Percentiles rank a stretch among this genome's conserved stretches.
Evolutionary conservation across 345 rosid species (phyloP).

Genomic region (Camelina sativa): DNA sequence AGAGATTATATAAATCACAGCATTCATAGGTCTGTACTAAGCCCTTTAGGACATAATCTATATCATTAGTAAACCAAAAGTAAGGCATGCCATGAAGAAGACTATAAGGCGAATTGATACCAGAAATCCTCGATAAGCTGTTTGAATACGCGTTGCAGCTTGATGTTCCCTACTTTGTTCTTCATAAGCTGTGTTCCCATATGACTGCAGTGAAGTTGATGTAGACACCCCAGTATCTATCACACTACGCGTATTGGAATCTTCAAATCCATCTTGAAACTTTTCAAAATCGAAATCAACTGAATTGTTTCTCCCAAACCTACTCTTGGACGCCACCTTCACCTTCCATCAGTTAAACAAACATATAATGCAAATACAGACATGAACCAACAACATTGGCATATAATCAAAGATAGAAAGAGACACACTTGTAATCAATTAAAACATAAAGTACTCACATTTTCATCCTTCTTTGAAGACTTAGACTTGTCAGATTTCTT

Average conservation of each 20-base stretch:
- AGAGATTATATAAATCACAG: background rate
- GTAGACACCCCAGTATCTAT: slow-evolving; percentile 58
- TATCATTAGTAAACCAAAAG: background rate
- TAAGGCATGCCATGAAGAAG: background rate
- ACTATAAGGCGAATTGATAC: slow-evolving; percentile 44
- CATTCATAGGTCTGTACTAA: background rate
- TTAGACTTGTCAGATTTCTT: slow-evolving; percentile 75
- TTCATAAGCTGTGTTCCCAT: slow-evolving; percentile 49
- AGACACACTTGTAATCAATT: background rate
- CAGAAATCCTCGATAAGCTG: slow-evolving; percentile 96
- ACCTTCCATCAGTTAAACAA: slow-evolving; percentile 45
- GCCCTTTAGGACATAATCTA: too few species aligned
- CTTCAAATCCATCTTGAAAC: slow-evolving; percentile 59
- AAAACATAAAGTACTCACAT: slow-evolving; percentile 51
- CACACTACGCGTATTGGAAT: slow-evolving; percentile 46
- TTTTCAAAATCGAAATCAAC: slow-evolving; percentile 62
- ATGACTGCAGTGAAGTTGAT: slow-evolving; percentile 57
- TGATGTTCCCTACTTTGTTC: slow-evolving; percentile 56
- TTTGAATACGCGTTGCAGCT: slow-evolving; percentile 89
- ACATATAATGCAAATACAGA: background rate
- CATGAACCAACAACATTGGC: slow-evolving; percentile 6
- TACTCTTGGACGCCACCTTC: slow-evolving; percentile 57
- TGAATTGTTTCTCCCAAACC: slow-evolving; percentile 63
- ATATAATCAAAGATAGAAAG: background rate
- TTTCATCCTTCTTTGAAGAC: slow-evolving; percentile 66